phyloP scores from a whole-genome alignment of 2,329 filamentous ascomycete genomes.

The Hypoxylon sp. region DNA sequence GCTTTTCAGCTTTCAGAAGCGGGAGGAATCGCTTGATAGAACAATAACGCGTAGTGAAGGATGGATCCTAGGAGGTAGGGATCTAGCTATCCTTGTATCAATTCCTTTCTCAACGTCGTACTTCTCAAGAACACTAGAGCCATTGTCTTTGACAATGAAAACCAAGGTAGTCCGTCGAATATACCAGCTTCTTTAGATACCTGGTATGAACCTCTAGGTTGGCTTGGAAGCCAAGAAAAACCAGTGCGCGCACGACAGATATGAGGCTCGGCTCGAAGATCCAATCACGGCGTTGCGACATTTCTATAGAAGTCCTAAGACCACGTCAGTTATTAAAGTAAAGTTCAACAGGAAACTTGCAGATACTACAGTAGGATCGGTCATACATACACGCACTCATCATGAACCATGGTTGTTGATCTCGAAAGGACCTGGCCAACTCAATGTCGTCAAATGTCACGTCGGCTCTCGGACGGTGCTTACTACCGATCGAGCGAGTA shows the following conservation, averaged over 20 bases:
- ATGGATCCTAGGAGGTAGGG: constrained; percentile 6
- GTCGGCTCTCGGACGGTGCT: not conserved
- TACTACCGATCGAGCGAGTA: not conserved
- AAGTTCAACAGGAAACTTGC: not conserved
- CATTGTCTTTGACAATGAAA: not conserved
- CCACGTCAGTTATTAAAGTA: not conserved
- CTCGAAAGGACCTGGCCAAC: not conserved
- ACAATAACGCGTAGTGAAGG: not conserved
- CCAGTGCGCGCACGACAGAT: not conserved
- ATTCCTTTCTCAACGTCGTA: not conserved
- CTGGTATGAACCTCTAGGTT: not conserved
- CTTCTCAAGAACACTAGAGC: not conserved
- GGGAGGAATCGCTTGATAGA: constrained; percentile 10
- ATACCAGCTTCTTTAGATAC: not conserved
- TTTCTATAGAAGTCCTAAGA: not conserved
- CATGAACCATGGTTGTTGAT: not conserved
- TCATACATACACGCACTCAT: not conserved
- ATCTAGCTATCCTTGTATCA: not conserved
- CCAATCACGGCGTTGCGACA: not conserved
- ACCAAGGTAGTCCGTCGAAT: not conserved
- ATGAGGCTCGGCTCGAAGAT: not conserved
- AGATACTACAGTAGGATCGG: not conserved
- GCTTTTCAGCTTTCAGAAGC: not conserved
- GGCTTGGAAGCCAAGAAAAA: not conserved
- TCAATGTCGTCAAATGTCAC: not conserved